Evolutionary conservation across 345 rosid species (phyloP), one percentile per base, ranked within the genome.

Genomic region (Aquilaria yunnanensis): DNA sequence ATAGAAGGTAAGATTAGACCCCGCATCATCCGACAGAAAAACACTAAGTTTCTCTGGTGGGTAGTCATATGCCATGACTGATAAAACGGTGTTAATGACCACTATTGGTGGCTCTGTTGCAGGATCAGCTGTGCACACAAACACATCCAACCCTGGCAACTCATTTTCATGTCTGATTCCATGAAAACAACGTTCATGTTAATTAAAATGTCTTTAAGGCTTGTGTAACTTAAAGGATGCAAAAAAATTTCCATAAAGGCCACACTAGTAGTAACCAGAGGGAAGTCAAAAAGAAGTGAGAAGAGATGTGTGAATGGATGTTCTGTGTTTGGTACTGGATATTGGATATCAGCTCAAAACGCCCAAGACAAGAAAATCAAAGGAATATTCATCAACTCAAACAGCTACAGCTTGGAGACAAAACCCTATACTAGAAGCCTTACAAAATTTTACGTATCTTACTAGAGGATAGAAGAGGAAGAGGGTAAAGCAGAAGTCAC

Each of bases 91-190:
- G 81, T 81, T 87, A 0, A 84, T 67, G 72, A 83, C 96, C 87
- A 90, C 32, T 48, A 62, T 14, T 29, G 96, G 92, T 55, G 92
- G 97, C 80, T 90, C 97, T n/a, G 82, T 70, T 14, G 29, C 71
- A 0, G 90, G 90, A 56, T 84, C 87, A 9, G 90, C 92, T 14
- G 90, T 87, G 87, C 90, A 83, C 8, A 85, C 82, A 41, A 90
- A 87, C 5, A 87, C 57, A 71, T 90, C 97, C 4, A 90, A 72
- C 46, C 56, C 75, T 0, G 96, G 96, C 4, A 83, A 68, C 12
- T 74, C 70, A 12, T 71, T 62, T 58, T 65, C 75, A 12, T 34
- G 60, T 48, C 80, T 79, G 63, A 32, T 9, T 5, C 47, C 23
- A 29, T 55, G 46, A 33, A 16, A 34, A 48, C 23, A 6, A 54